Conservation (phyloP, 371 early-diverging fungal species). For the Mucor velutinosus region DNA sequence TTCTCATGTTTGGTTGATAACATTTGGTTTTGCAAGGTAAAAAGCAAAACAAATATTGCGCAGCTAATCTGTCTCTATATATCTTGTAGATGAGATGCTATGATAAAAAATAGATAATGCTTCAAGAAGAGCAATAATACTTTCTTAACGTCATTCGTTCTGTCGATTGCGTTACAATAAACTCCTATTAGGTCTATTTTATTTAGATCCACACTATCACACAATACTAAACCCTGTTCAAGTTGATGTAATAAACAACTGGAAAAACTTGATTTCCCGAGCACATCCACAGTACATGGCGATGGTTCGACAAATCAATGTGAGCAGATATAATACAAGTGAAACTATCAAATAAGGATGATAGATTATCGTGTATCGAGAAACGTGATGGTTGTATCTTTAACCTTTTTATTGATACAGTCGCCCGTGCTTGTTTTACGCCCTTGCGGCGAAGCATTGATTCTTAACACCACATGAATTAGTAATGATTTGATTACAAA, state of each 20-base stretch:
- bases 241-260: neutral
- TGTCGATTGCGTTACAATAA: neutral
- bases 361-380: neutral
- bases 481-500: neutral
- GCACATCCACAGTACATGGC: neutral
- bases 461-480: neutral
- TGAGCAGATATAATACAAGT: neutral
- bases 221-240: neutral
- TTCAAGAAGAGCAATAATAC: neutral
- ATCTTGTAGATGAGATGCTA: neutral
- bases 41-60: neutral
- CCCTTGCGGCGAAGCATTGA: neutral
- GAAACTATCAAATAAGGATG: neutral
- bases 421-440: neutral
- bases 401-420: neutral
- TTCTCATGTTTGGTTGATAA: neutral
- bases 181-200: neutral
- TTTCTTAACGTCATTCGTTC: neutral
- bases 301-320: neutral
- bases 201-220: no score
- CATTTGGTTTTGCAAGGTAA: neutral
- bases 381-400: neutral
- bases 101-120: neutral
- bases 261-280: neutral
- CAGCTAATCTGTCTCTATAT: neutral